Evolutionary conservation across 805 yeast species (phyloP).

Genomic region (Yarrowia sp.): DNA sequence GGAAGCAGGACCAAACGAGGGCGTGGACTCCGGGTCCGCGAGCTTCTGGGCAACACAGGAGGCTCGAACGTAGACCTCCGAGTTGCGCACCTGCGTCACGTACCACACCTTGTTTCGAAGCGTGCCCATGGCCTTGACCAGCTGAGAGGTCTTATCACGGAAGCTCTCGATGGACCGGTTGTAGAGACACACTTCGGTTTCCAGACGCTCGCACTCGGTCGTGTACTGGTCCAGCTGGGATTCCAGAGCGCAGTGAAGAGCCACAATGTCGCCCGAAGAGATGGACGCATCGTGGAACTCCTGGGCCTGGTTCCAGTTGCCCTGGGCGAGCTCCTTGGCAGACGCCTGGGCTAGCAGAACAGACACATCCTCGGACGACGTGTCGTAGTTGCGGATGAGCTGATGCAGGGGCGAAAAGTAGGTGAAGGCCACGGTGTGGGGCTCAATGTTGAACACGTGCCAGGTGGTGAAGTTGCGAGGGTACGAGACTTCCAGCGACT

Average conservation of each 20-base stretch:
- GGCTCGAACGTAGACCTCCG: conserved; percentile 34
- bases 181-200: conserved; percentile 7
- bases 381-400: conserved; percentile 4
- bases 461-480: conserved; percentile 8
- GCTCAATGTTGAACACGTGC: conserved; percentile 26
- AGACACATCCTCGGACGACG: background rate
- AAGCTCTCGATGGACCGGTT: conserved; percentile 16
- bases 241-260: conserved; percentile 3
- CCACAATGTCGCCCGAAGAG: conserved; percentile 1
- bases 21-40: conserved; percentile 1
- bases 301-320: conserved; percentile 23
- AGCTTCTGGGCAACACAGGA: conserved; percentile 33
- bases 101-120: conserved; percentile 36
- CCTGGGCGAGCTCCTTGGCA: conserved; percentile 8
- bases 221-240: conserved; percentile 20
- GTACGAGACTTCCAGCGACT: background rate
- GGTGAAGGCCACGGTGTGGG: conserved; percentile 17
- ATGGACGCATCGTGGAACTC: conserved; percentile 20
- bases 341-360: conserved; percentile 8
- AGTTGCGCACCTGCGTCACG: conserved; percentile 32
- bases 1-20: conserved; percentile 12
- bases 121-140: conserved; percentile 28
- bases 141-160: conserved; percentile 3
- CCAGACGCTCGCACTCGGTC: conserved; percentile 20
- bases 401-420: conserved; percentile 22